Percentiles rank a stretch among this genome's conserved stretches.
phyloP scores from a whole-genome alignment of 306 rosid species.

The Dalbergia cultrata region DNA sequence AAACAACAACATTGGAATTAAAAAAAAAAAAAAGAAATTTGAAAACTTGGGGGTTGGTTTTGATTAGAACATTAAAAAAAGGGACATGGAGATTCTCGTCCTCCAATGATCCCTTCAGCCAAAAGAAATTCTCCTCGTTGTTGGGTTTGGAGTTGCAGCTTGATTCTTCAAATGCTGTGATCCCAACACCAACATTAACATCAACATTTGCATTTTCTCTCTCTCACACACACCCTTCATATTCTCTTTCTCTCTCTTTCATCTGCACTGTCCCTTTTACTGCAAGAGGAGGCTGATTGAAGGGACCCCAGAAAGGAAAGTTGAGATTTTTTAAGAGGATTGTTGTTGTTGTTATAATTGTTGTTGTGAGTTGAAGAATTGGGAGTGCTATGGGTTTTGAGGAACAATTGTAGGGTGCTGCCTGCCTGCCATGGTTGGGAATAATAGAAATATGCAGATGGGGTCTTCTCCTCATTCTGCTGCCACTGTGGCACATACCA shows the following conservation, averaged over 20 bases:
- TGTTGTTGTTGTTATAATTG: background rate
- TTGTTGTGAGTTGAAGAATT: conserved; percentile 33
- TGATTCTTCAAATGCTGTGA: conserved; percentile 46
- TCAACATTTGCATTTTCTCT: conserved; percentile 2
- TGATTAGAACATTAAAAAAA: background rate
- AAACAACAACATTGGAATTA: conserved; percentile 10
- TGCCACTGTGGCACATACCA: conserved; percentile 48
- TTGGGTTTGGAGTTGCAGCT: conserved; percentile 54
- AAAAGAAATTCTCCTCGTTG: conserved; percentile 41
- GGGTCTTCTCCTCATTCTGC: conserved; percentile 51
- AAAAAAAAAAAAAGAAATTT: background rate
- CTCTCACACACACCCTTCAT: background rate
- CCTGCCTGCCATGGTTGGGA: conserved; percentile 47
- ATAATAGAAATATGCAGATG: conserved; percentile 44
- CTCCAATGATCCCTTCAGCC: conserved; percentile 60
- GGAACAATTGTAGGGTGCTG: conserved; percentile 39
- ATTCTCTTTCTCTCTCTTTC: conserved; percentile 33
- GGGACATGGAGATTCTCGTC: conserved; percentile 55
- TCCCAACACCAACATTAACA: conserved; percentile 25
- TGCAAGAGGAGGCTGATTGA: conserved; percentile 29
- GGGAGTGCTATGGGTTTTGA: conserved; percentile 52
- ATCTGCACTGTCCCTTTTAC: conserved; percentile 39
- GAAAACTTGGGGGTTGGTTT: conserved; percentile 27
- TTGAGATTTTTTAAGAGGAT: conserved; percentile 26
- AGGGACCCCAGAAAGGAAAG: conserved; percentile 43